Evolutionary conservation across 768 basidiomycete genomes (phyloP), one percentile per base, ranked within the genome.

Genomic region (Solioccasus polychromus): DNA sequence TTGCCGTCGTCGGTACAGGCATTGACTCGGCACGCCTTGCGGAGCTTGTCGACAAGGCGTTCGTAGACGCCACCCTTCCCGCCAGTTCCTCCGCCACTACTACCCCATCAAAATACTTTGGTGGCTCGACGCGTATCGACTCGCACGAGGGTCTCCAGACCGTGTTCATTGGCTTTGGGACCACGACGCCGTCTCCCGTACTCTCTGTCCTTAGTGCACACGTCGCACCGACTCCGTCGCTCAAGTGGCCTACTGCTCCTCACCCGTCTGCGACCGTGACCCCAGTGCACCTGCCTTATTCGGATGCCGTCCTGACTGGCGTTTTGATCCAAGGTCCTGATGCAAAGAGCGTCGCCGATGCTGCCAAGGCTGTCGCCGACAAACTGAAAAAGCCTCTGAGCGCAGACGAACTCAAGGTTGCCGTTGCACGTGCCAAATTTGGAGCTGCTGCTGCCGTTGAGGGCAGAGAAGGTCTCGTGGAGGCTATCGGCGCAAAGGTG

Each of bases 361-460:
- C 83, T 18, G 80, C 77, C 15, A 80, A 81, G 67, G 73, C 72
- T n/a, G 83, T 83, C 24, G 81, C 88, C 23, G 71, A 78, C 45
- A 83, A 78, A 14, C 63, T 93, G 54, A 79, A 82, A 70, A 71
- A 65, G 5, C 70, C 72, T 0, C 63, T 86, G 47, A 80, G 72
- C 44, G 71, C 71, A 31, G 88, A 93, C 51, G 85, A 83, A 34
- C 66, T 95, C 48, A 85, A 84, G 73, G 74, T 76, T 50, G 94
- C 95, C 14, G 69, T 92, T 29, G 83, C 88, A 10, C 92, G 91
- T 66, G 91, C 95, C 51, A 93, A 88, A 68, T 94, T 97, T 61
- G 69, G 77, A 39, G 79, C 85, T 54, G 94, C 93, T 3, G 73
- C 69, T 45, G 71, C 76, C 38, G 55, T 77, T 23, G 95, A 99